A percentile compares a stretch with the other conserved stretches of the same genome.
phyloP scores from a whole-genome alignment of 2,329 filamentous ascomycete genomes.

The Aspergillus melleus region DNA sequence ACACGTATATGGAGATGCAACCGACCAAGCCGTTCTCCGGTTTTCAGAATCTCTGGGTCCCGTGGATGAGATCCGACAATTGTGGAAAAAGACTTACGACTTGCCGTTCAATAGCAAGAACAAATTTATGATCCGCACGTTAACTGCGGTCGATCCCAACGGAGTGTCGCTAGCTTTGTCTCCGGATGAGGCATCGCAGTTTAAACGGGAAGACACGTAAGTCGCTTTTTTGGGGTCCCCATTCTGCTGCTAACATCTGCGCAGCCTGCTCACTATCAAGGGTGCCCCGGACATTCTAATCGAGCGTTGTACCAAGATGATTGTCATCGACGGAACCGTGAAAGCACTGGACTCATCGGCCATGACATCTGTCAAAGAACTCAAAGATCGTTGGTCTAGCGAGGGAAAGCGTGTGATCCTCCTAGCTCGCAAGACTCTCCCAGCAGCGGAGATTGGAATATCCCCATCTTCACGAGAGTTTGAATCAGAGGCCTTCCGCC shows the following conservation, averaged over 20 bases:
- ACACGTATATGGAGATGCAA: slow-evolving; percentile 72
- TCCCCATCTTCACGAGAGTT: slow-evolving; percentile 51
- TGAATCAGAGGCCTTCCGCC: slow-evolving; percentile 59
- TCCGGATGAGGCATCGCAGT: slow-evolving; percentile 3
- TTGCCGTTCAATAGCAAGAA: slow-evolving; percentile 80
- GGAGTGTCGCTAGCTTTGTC: slow-evolving; percentile 3
- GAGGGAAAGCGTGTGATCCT: slow-evolving; percentile 68
- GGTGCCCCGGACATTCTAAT: slow-evolving; percentile 75
- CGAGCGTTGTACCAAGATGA: slow-evolving; percentile 59
- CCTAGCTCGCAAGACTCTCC: slow-evolving; percentile 61
- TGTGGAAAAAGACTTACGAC: slow-evolving; percentile 67
- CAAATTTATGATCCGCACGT: slow-evolving; percentile 73
- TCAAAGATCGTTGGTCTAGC: slow-evolving; percentile 69
- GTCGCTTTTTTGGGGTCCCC: not conserved
- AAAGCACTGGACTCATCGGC: slow-evolving; percentile 50
- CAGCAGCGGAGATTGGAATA: slow-evolving; percentile 38
- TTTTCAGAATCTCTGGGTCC: slow-evolving; percentile 67
- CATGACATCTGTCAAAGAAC: slow-evolving; percentile 51
- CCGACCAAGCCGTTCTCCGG: slow-evolving; percentile 71
- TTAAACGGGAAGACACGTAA: slow-evolving; percentile 6
- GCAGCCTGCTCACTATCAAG: slow-evolving; percentile 69
- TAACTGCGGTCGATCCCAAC: slow-evolving; percentile 32
- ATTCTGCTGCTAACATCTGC: not conserved
- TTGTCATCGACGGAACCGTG: slow-evolving; percentile 57
- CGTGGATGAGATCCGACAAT: slow-evolving; percentile 59